Evolutionary conservation across 176 grass and related monocot species (phyloP), one percentile per base, ranked within the genome.

Genomic region (Elymus sibiricus): DNA sequence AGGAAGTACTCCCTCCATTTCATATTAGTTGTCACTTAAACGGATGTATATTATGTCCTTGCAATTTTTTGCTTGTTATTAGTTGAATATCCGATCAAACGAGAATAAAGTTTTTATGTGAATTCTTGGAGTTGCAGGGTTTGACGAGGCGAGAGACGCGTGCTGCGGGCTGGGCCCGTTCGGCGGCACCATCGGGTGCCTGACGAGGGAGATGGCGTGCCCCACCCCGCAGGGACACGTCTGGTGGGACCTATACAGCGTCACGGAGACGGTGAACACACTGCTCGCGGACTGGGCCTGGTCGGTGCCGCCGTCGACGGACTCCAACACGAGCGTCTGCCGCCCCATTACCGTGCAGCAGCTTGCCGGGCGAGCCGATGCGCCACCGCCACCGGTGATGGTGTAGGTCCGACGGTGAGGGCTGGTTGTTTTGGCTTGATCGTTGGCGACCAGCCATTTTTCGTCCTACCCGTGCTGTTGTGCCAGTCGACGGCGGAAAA

Each of bases 181-280:
- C 34, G 32, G 85, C 5, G 86, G 86, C 1, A 83, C 63, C 13
- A 34, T 81, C 7, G 85, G 74, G 22, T 92, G 90, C 80, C 42
- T 85, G 15, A 80, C 78, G 3, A 71, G 84, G 32, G 86, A 88
- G 49, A 92, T 89, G 87, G 64, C 58, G 37, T 92, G 90, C 76
- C 37, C 46, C n/a, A 51, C 81, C 10, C 87, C 86, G 0, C 31
- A 83, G 59, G 69, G 38, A 63, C 83, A 89, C 43, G 83, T 92
- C 29, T 92, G 90, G 90, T 92, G 90, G 87, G 90, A 92, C 64
- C 55, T 75, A 9, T 89, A 89, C 16, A 63, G 90, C 79, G 53
- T 83, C 66, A 83, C 83, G 0, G 74, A 86, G 64, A 58, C 75
- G 0, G 83, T 78, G 3, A 83, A 79, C 68, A 27, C 83, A 3